phyloP scores from a whole-genome alignment of 1,284 basidiomycete genomes.

The Amylostereum areolatum region DNA sequence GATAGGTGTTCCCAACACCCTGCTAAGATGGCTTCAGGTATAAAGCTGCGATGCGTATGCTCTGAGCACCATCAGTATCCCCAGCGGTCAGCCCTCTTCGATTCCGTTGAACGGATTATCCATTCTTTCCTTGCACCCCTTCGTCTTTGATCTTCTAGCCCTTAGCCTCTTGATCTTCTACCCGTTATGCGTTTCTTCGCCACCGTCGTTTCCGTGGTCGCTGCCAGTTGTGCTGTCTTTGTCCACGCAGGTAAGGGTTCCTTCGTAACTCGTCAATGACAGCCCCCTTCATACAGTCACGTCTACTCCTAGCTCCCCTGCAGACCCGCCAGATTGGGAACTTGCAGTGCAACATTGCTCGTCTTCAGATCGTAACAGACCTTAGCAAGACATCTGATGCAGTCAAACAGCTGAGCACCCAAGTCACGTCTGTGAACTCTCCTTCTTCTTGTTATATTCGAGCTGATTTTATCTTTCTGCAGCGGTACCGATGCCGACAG shows the following conservation, averaged over 20 bases:
- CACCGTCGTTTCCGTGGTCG: background rate
- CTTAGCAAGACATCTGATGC: conserved; percentile 23
- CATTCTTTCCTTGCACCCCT: too few relatives aligned
- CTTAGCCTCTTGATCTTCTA: background rate
- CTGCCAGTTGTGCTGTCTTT: background rate
- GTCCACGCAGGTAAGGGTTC: background rate
- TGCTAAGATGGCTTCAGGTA: too few relatives aligned
- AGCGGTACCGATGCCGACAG: conserved; percentile 21
- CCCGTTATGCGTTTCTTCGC: background rate
- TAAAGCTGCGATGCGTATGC: too few relatives aligned
- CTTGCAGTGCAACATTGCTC: conserved; percentile 29
- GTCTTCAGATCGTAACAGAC: conserved; percentile 24
- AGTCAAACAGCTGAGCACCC: conserved; percentile 19
- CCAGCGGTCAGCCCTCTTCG: too few relatives aligned
- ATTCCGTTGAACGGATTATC: too few relatives aligned
- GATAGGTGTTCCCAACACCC: too few relatives aligned
- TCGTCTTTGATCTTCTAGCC: background rate
- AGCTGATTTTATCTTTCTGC: conserved; percentile 12
- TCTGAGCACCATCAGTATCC: too few relatives aligned
- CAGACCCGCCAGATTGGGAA: conserved; percentile 24
- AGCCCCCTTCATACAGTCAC: background rate
- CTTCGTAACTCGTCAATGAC: background rate
- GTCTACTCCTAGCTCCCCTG: background rate
- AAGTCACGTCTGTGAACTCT: conserved; percentile 11
- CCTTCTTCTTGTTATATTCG: background rate